These are phyloP conservation scores for Kluyveromyces siamensis DNA, from an alignment of 805 yeast species.

Conservation along the genomic window DNA sequence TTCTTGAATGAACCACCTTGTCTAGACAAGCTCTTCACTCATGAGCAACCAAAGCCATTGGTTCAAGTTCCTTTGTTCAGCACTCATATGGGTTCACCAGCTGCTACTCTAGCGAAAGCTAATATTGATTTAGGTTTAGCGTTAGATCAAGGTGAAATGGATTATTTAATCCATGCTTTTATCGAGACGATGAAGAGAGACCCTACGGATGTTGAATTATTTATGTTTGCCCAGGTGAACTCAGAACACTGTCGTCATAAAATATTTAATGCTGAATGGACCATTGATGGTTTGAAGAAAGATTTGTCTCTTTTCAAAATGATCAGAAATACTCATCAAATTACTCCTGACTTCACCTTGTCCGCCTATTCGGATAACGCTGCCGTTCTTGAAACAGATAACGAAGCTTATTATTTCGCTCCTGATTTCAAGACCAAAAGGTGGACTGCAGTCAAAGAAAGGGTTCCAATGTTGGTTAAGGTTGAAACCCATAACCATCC, in stretches of 20 bases:
- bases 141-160: conserved; percentile 88
- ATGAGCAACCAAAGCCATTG: conserved; percentile 75
- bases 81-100: conserved; percentile 27
- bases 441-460: conserved; percentile 70
- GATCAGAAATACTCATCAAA: conserved; percentile 89
- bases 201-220: conserved; percentile 95
- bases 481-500: conserved; percentile 99
- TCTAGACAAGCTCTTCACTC: conserved; percentile 63
- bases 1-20: conserved; percentile 55
- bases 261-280: conserved; percentile 98
- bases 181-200: conserved; percentile 67
- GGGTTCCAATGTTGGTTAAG: conserved; percentile 81
- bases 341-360: conserved; percentile 72
- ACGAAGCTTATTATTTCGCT: conserved; percentile 65
- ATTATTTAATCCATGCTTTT: conserved; percentile 77
- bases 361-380: conserved; percentile 97
- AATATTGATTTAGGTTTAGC: conserved; percentile 86
- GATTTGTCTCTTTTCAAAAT: conserved; percentile 76
- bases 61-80: conserved; percentile 58
- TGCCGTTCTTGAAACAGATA: conserved; percentile 59
- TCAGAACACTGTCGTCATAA: conserved; percentile 99
- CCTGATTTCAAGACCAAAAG: conserved; percentile 65
- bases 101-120: conserved; percentile 59
- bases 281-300: conserved; percentile 73
- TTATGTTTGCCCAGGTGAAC: conserved; percentile 99